Conservation (phyloP, 164 flowering plant genomes). For the Vitis vinifera region ASM3070453v1 NC_081818.1:30427001-30427500, state of each 20-base stretch:
- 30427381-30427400: neutral
- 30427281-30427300: too few relatives aligned
- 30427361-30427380: too few relatives aligned
- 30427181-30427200: too few relatives aligned
- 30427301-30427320: too few relatives aligned
- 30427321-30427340: too few relatives aligned
- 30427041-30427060: neutral
- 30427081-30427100: neutral
- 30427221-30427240: too few relatives aligned
- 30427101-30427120: neutral
- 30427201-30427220: too few relatives aligned
- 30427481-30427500: slow-evolving; percentile 98
- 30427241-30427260: neutral
- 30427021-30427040: neutral
- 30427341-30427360: too few relatives aligned
- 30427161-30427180: neutral
- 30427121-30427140: neutral
- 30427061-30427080: neutral
- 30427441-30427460: neutral
- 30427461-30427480: slow-evolving; percentile 37
- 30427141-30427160: neutral
- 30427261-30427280: neutral
- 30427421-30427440: too few relatives aligned
- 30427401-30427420: neutral
- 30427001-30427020: slow-evolving; percentile 60